phyloP scores from a whole-genome alignment of 495 filamentous ascomycete genomes.

The Lentithecium fluviatile region DNA sequence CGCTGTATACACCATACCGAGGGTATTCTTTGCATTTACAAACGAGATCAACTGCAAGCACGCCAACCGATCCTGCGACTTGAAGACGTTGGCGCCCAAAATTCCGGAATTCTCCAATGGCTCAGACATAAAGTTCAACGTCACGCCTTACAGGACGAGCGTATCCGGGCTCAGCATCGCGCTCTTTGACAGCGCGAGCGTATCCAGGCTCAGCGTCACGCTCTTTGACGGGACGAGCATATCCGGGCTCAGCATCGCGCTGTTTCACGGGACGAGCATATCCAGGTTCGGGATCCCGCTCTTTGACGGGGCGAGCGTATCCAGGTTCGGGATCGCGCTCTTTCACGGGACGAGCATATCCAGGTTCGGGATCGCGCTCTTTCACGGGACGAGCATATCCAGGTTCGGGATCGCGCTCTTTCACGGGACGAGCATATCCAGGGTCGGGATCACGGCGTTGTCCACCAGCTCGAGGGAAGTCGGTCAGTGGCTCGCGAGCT shows the following conservation, averaged over 20 bases:
- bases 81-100: constrained; percentile 3
- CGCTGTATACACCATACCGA: constrained; percentile 3
- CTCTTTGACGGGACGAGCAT: not conserved
- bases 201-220: constrained; percentile 1
- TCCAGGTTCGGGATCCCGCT: not conserved
- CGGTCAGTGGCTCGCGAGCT: constrained; percentile 2
- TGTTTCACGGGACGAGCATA: not conserved
- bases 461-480: constrained; percentile 4
- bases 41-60: constrained; percentile 1
- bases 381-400: not conserved
- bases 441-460: constrained; percentile 1
- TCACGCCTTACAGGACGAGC: constrained; percentile 2
- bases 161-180: constrained; percentile 1
- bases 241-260: not conserved
- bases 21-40: constrained; percentile 3
- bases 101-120: constrained; percentile 1
- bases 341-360: constrained; percentile 2
- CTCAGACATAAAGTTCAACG: constrained; percentile 1
- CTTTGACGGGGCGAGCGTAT: constrained; percentile 1
- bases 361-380: not conserved
- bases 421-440: not conserved
- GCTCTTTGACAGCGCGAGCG: not conserved
- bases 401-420: constrained; percentile 1
- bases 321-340: not conserved
- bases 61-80: constrained; percentile 1